Percentiles rank a stretch among this genome's conserved stretches.
Evolutionary conservation across 2,329 filamentous ascomycete species (phyloP).

Genomic region (Phaeomoniella chlamydospora): DNA sequence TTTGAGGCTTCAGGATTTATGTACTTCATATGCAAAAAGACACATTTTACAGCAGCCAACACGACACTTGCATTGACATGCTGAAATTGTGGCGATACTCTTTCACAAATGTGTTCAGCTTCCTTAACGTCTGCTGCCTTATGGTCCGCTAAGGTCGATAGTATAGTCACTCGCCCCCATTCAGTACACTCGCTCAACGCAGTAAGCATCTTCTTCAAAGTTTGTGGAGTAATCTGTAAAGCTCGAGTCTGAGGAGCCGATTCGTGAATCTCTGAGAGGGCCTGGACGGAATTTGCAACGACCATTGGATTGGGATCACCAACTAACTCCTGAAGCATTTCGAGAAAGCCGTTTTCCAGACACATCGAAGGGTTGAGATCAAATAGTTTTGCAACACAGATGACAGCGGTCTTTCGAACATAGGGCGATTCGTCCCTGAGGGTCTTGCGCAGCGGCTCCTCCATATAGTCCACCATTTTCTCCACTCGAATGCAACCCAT

Average conservation of each 20-base stretch:
- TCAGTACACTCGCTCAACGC: slow-evolving; percentile 96
- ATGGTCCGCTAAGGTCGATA: slow-evolving; percentile 82
- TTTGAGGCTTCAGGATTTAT: slow-evolving; percentile 64
- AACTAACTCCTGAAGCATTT: slow-evolving; percentile 87
- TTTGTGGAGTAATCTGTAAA: slow-evolving; percentile 65
- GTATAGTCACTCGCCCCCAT: slow-evolving; percentile 90
- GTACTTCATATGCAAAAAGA: slow-evolving; percentile 89
- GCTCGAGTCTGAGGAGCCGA: slow-evolving; percentile 82
- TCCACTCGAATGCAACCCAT: slow-evolving; percentile 98
- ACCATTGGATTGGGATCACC: slow-evolving; percentile 98
- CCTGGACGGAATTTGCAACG: slow-evolving; percentile 91
- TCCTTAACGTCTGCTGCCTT: slow-evolving; percentile 79
- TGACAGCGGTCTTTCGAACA: slow-evolving; percentile 92
- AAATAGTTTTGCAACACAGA: slow-evolving; percentile 95
- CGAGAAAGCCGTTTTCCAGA: slow-evolving; percentile 90
- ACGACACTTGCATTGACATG: slow-evolving; percentile 97
- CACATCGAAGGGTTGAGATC: slow-evolving; percentile 87
- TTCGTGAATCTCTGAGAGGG: slow-evolving; percentile 80
- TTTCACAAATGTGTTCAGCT: slow-evolving; percentile 93
- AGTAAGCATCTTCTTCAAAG: slow-evolving; percentile 89
- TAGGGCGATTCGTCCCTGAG: slow-evolving; percentile 95
- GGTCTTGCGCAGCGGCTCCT: slow-evolving; percentile 91
- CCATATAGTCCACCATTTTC: slow-evolving; percentile 99
- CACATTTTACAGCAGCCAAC: slow-evolving; percentile 90
- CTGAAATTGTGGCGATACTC: slow-evolving; percentile 92